phyloP scores from a whole-genome alignment of 345 rosid species.

The Hevea brasiliensis region DNA sequence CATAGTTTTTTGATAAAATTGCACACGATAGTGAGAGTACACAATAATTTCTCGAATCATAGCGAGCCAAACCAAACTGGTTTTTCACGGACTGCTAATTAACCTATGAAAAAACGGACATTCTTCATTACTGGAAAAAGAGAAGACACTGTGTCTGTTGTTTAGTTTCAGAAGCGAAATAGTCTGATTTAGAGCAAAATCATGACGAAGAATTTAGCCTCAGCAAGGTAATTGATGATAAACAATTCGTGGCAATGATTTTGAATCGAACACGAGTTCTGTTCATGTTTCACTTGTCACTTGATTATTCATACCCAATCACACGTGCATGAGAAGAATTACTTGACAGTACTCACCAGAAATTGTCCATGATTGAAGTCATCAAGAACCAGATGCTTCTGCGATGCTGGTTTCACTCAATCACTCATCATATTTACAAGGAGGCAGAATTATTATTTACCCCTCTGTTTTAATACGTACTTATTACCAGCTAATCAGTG shows the following conservation, averaged over 20 bases:
- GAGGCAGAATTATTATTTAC: conserved; percentile 33
- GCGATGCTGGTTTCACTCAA: conserved; percentile 2
- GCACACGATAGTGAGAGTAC: too few relatives aligned
- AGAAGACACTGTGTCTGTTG: neutral
- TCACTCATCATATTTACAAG: conserved; percentile 34
- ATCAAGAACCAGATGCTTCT: conserved; percentile 16
- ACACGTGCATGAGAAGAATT: conserved; percentile 38
- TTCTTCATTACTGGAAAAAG: neutral
- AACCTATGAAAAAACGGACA: too few relatives aligned
- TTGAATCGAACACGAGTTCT: conserved; percentile 4
- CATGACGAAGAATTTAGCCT: conserved; percentile 6
- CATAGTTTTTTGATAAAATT: too few relatives aligned
- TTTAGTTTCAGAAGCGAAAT: neutral
- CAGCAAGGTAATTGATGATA: neutral
- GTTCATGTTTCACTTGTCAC: conserved; percentile 2
- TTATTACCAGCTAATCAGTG: neutral
- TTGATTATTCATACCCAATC: conserved; percentile 2
- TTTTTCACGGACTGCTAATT: too few relatives aligned
- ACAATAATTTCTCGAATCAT: too few relatives aligned
- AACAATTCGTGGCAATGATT: conserved; percentile 11
- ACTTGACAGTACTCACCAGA: conserved; percentile 1
- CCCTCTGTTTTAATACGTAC: conserved; percentile 22
- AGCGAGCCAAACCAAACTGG: too few relatives aligned
- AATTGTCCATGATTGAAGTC: conserved; percentile 40
- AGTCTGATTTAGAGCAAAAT: neutral